These are phyloP conservation scores for Parachlorella kessleri DNA, from an alignment of 139 green algal genomes.

Conservation along the genomic window DNA sequence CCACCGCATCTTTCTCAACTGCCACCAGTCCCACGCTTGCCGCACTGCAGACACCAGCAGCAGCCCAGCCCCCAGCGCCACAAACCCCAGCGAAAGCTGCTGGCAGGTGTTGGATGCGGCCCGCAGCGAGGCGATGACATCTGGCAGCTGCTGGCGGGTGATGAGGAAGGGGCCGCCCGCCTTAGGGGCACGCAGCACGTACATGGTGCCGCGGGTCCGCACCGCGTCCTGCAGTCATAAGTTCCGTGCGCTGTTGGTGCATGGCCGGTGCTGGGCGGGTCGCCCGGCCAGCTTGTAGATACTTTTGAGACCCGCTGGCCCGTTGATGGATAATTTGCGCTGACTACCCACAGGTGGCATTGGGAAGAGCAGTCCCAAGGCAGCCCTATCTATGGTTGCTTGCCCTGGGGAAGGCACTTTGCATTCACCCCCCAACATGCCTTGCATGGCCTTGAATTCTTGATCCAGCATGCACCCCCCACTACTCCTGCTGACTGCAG, in stretches of 20 bases:
- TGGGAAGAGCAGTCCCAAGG: no score
- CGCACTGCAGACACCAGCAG: conserved; percentile 13
- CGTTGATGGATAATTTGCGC: no score
- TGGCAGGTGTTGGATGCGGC: background rate
- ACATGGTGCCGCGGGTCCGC: conserved; percentile 5
- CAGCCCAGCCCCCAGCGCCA: conserved; percentile 15
- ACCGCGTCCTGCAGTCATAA: conserved; percentile 19
- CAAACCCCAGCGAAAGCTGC: conserved; percentile 6
- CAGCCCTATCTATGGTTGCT: no score
- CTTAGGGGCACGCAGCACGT: conserved; percentile 8
- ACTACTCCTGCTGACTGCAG: background rate
- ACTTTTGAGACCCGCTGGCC: no score
- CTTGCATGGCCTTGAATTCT: no score
- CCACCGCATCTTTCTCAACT: conserved; percentile 2
- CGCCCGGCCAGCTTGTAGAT: no score
- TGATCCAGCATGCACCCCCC: no score
- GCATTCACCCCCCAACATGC: no score
- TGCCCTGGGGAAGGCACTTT: no score
- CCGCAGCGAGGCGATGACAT: conserved; percentile 28
- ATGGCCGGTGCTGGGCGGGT: no score
- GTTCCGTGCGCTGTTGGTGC: no score
- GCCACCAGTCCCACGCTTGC: background rate
- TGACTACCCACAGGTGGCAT: no score
- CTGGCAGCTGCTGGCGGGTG: conserved; percentile 16
- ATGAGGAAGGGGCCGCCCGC: conserved; percentile 23